These are phyloP conservation scores for Ophiognomonia clavigignenti-juglandacearum DNA, from an alignment of 2,329 filamentous ascomycete genomes.

Conservation along the genomic window DNA sequence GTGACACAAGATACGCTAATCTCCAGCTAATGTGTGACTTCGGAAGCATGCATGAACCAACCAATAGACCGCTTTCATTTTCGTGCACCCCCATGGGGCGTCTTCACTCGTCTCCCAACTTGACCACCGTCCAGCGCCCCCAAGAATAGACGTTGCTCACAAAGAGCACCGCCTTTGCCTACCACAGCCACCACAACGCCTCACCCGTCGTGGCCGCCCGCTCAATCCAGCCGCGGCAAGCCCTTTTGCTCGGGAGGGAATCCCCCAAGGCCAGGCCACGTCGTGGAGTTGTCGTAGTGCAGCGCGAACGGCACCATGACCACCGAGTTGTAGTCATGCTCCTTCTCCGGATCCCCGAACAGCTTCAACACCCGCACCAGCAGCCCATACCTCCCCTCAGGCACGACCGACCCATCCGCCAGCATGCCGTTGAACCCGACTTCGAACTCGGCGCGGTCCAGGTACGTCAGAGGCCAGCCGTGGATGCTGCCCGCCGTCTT, in stretches of 20 bases:
- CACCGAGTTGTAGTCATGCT: slow-evolving; percentile 21
- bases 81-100: too few relatives aligned
- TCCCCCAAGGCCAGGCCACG: too few relatives aligned
- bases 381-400: slow-evolving; percentile 22
- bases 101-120: too few relatives aligned
- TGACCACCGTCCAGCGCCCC: too few relatives aligned
- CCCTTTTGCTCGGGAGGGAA: background rate
- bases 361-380: slow-evolving; percentile 20
- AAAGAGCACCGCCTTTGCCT: too few relatives aligned
- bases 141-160: too few relatives aligned
- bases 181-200: too few relatives aligned
- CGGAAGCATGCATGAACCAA: too few relatives aligned
- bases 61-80: too few relatives aligned
- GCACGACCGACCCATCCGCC: slow-evolving; percentile 19
- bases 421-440: slow-evolving; percentile 21
- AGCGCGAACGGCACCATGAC: background rate
- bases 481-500: slow-evolving; percentile 19
- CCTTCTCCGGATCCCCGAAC: slow-evolving; percentile 21
- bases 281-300: background rate
- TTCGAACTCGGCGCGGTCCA: background rate
- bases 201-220: too few relatives aligned
- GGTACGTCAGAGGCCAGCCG: slow-evolving; percentile 17
- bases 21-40: too few relatives aligned
- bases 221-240: background rate
- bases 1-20: too few relatives aligned